Base-by-base conservation (phyloP, 2,329 filamentous ascomycete genomes). In the Botrytis tulipae region DNA sequence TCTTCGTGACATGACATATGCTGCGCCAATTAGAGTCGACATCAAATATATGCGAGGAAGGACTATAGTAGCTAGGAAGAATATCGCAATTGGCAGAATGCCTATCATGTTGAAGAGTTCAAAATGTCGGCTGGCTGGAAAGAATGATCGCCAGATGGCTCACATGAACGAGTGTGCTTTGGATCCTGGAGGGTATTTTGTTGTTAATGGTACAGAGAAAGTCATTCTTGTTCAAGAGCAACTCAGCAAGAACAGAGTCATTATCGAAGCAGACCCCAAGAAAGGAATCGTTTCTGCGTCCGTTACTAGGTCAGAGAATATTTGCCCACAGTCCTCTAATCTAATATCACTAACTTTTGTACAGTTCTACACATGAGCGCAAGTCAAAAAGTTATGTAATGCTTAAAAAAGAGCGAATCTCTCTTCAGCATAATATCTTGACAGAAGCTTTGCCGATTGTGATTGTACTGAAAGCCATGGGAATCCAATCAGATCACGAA, bases 191-290 rank as follows among this genome's bases (percentile, higher is more conserved):
- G 96, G 96, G 70, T 99, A 99, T 82, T 99, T 99, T 80, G 96
- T 99, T 80, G 94, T 98, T 77, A 94, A 95, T 79, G 96, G 96
- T 65, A 98, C 97, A 32, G 96, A 99, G 82, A 99, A 99, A 85
- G 96, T 99, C 78, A 99, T 99, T 80, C 85, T 99, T 61, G 97
- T 99, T 22, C 96, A 99, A 83, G 97, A 99, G 81, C 96, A 99
- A 84, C 86, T 99, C 81, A 99, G 96, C 87, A 99, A 99, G 88
- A 99, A 99, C 83, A 91, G 96, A 85, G 93, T 99, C 80, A 98
- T 99, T 81, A 95, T 99, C 25, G 97, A 99, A 83, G 91, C 93
- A 72, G 93, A 95, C 79, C 88, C 91, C 70, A 97, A 97, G 84
- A 98, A 98, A 83, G 93, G 93, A 74, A 91, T 97, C 76, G 95